These are phyloP conservation scores for Phytophthora colocasiae DNA, from an alignment of 352 stramenopile species.

Conservation along the genomic window DNA sequence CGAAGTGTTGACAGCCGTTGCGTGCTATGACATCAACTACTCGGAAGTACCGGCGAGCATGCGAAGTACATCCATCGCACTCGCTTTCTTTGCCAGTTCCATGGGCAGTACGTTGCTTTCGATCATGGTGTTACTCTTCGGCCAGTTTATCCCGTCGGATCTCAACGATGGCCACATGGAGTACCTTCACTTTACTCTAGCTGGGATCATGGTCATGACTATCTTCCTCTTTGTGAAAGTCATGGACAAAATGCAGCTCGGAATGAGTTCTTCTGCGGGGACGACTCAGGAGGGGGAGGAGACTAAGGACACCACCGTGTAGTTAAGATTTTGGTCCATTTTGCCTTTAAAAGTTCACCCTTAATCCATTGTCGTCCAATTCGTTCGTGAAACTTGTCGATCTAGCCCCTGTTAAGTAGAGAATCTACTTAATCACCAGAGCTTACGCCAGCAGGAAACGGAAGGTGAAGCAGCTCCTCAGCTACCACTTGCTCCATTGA, in stretches of 20 bases:
- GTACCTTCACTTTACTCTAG: conserved; percentile 47
- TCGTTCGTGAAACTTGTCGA: conserved; percentile 3
- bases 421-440: conserved; percentile 2
- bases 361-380: no score
- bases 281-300: conserved; percentile 1
- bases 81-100: conserved; percentile 47
- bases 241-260: conserved; percentile 47
- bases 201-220: conserved; percentile 42
- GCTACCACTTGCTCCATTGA: conserved; percentile 29
- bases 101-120: conserved; percentile 66
- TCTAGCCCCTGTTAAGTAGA: conserved; percentile 10
- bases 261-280: conserved; percentile 21
- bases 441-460: conserved; percentile 6
- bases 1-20: conserved; percentile 42
- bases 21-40: conserved; percentile 53
- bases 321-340: background rate
- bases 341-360: no score
- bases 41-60: conserved; percentile 45
- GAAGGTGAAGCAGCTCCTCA: conserved; percentile 32
- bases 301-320: conserved; percentile 1
- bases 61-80: conserved; percentile 42
- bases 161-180: conserved; percentile 40
- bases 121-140: conserved; percentile 68
- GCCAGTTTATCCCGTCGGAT: conserved; percentile 51
- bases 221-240: conserved; percentile 34